Base-by-base conservation (phyloP, 2,329 filamentous ascomycete species). In the Aspergillus novoparasiticus region DNA sequence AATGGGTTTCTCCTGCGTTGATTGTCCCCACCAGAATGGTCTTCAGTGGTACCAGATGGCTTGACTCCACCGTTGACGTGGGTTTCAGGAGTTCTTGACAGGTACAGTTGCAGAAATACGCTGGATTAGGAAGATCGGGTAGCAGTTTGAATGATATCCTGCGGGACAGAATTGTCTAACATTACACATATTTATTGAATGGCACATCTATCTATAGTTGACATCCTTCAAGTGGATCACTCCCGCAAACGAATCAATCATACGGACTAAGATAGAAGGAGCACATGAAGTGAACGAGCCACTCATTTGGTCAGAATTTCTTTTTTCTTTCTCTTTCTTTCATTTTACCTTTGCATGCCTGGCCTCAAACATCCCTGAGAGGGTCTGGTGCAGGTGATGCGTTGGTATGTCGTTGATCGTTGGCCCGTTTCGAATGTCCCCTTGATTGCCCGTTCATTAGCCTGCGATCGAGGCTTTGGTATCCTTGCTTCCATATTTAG, bases 21-120 rank as follows among this genome's bases (percentile, higher is more conserved):
- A 55, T 43, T 55, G 28, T 54, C 26, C 50, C 60, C 63, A 62
- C 57, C 23, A 61, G 63, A 48, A 46, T 41, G 45, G 36, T 34
- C 45, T 45, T 48, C n/a, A 63, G 63, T 63, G 63, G 61, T 62
- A 65, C 65, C 63, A 63, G 48, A 67, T 63, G 60, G 60, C 60
- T 41, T 14, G 28, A 57, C 55, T 65, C 60, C 64, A 63, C 55
- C 26, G 53, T 59, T 60, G 58, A 60, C 57, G 53, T 59, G 58
- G 58, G 34, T 54, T 61, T 50, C 45, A 62, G 19, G 50, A 39
- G 30, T 48, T 26, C 21, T 60, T 14, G 21, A n/a, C 50, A 46
- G 48, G 48, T 34, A 51, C 48, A 51, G 16, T 32, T 32, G 9
- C 19, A 32, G 48, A 23, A 46, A 4, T 9, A 28, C 43, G 21